Evolutionary conservation across 352 stramenopile species (phyloP), one percentile per base, ranked within the genome.

Genomic region (Phytopythium vexans): DNA sequence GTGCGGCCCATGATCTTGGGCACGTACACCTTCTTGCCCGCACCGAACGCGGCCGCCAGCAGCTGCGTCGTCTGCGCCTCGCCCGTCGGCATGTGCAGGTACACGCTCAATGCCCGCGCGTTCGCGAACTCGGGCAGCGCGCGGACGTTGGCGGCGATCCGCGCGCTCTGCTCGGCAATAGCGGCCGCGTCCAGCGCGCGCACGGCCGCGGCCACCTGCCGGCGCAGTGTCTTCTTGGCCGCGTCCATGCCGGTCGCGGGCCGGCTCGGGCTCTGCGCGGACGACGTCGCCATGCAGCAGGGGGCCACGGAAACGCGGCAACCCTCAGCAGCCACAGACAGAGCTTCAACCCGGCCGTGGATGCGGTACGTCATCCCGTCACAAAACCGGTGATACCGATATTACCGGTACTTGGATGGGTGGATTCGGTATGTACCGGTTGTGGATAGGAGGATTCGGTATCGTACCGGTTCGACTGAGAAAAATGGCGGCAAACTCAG

Each of bases 11-110:
- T 83, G 54, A 96, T 90, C 67, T 96, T 96, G n/a, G 88, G 88
- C 41, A 96, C 86, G 44, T 90, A 95, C 8, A 96, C 78, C 46
- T 78, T 83, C 64, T 92, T 95, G 6, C 69, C 50, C 0, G 64
- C 56, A 6, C 54, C 70, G 45, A 96, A 92, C 4, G 82, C 70
- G 4, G 64, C 58, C 38, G 64, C 51, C 42, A 95, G 45, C 37
- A 95, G 62, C 16, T 50, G 45, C 3, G 35, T 38, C 6, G 88
- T 96, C 8, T 64, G 58, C 16, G 82, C 85, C 63, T 96, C 88
- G 47, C 74, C 78, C 4, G 48, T n/a, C 44, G 82, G 77, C 86
- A 96, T 95, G 49, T 89, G 73, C 31, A 96, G 68, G 41, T 95
- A 96, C 31, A 94, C 72, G 58, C 82, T 92, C 41, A 95, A 50